Percentiles rank a stretch among this genome's conserved stretches.
These are phyloP conservation scores for Nakaseomyces nivariensis DNA, from an alignment of 1,139 yeast genomes.

Conservation along the genomic window DNA sequence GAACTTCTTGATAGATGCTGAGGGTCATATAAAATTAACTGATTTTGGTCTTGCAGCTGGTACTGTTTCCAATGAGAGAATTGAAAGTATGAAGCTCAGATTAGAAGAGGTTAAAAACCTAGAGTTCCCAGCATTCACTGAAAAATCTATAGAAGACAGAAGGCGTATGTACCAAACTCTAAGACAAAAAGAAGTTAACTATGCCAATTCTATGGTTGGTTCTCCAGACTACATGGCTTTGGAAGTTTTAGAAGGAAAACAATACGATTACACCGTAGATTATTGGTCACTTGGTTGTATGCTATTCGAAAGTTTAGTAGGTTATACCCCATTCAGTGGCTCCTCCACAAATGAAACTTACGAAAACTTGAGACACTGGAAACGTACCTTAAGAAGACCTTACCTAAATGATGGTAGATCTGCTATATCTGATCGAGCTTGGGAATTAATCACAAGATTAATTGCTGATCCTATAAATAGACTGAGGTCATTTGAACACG, in stretches of 20 bases:
- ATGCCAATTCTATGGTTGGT: constrained; percentile 94
- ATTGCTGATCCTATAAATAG: constrained; percentile 75
- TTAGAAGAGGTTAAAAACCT: constrained; percentile 68
- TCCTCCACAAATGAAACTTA: constrained; percentile 91
- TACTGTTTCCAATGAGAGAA: constrained; percentile 82
- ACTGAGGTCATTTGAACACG: constrained; percentile 67
- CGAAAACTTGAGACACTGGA: constrained; percentile 89
- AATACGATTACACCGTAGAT: constrained; percentile 92
- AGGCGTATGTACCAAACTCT: constrained; percentile 73
- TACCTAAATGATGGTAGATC: constrained; percentile 83
- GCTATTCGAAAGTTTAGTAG: constrained; percentile 83
- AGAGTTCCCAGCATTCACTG: constrained; percentile 54
- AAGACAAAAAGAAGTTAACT: constrained; percentile 55
- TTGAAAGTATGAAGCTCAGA: constrained; percentile 84
- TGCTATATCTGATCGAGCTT: constrained; percentile 93
- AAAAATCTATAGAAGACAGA: constrained; percentile 71
- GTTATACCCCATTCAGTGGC: constrained; percentile 96
- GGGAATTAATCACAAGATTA: constrained; percentile 74
- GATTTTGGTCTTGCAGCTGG: constrained; percentile 98
- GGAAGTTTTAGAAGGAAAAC: constrained; percentile 89
- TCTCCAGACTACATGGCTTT: constrained; percentile 99
- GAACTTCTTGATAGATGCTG: constrained; percentile 84
- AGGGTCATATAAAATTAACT: constrained; percentile 92
- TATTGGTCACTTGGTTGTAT: constrained; percentile 98
- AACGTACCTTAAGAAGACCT: constrained; percentile 78